Conservation (phyloP, 2,329 filamentous ascomycete species). For the Aspergillus bombycis region DNA sequence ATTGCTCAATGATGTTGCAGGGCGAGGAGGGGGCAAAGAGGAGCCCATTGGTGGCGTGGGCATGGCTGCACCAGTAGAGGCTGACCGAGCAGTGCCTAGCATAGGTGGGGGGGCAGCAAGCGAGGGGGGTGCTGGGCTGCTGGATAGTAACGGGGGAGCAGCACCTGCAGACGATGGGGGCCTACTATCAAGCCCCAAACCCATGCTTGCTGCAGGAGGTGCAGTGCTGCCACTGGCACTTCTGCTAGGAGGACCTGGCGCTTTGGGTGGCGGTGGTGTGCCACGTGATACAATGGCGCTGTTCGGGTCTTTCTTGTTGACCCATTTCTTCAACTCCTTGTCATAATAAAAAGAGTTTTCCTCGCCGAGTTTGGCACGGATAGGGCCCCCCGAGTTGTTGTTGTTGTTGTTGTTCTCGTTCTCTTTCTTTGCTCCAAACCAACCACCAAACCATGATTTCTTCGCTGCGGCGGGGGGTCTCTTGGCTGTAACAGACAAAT, state of each 20-base stretch:
- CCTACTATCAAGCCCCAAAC: constrained; percentile 28
- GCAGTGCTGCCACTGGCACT: constrained; percentile 59
- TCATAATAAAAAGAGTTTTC: constrained; percentile 93
- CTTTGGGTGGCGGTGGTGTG: constrained; percentile 78
- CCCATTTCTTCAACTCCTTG: constrained; percentile 94
- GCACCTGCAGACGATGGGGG: constrained; percentile 38
- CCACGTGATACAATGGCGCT: constrained; percentile 63
- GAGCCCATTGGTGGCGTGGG: constrained; percentile 41
- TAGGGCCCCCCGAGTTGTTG: constrained; percentile 54
- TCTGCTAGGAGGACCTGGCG: constrained; percentile 52
- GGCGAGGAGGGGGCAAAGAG: constrained; percentile 61
- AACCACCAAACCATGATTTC: constrained; percentile 77
- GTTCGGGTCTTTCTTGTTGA: constrained; percentile 86
- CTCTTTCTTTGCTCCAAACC: constrained; percentile 71
- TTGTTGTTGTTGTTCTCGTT: constrained; percentile 50
- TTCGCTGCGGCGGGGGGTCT: constrained; percentile 39
- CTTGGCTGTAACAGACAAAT: constrained; percentile 46
- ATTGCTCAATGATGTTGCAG: constrained; percentile 81
- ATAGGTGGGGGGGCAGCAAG: constrained; percentile 34
- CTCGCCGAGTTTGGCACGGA: constrained; percentile 91
- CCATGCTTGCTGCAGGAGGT: constrained; percentile 45
- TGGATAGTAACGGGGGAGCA: constrained; percentile 29
- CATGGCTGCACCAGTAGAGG: constrained; percentile 39
- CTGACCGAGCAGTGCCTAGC: constrained; percentile 35
- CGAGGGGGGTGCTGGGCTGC: constrained; percentile 36